A percentile compares a stretch with the other conserved stretches of the same genome.
Conservation (phyloP, 78 protist species). For the Mantamonas sphyraenae region DNA sequence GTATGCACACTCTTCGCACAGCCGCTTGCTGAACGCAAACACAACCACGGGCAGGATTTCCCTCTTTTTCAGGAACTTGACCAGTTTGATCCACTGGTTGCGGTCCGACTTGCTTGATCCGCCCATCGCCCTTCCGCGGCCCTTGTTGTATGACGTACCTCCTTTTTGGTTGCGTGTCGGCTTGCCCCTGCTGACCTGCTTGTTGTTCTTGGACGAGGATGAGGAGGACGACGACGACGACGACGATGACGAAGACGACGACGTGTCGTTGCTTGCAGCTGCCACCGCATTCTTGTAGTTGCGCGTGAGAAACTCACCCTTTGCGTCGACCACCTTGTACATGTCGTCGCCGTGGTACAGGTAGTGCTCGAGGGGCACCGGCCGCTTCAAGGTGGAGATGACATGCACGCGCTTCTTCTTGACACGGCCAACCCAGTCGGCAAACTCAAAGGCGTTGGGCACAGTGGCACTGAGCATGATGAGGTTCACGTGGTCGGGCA, state of each 20-base stretch:
- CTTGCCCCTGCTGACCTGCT: too few species aligned
- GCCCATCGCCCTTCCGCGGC: too few species aligned
- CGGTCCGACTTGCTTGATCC: too few species aligned
- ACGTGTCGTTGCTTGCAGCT: too few species aligned
- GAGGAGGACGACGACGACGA: too few species aligned
- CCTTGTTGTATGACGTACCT: too few species aligned
- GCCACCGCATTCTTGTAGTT: too few species aligned
- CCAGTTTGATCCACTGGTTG: conserved; percentile 53
- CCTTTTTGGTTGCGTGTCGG: too few species aligned
- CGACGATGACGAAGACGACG: too few species aligned
- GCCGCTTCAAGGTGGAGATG: conserved; percentile 72
- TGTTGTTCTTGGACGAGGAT: too few species aligned
- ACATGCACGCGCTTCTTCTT: conserved; percentile 50
- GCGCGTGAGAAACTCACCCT: neutral
- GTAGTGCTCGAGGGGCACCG: conserved; percentile 87
- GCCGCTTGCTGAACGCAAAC: conserved; percentile 69
- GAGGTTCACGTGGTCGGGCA: conserved; percentile 69
- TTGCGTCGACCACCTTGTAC: conserved; percentile 8
- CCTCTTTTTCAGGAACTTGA: conserved; percentile 40
- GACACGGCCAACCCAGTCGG: conserved; percentile 84
- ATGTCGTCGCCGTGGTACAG: conserved; percentile 17
- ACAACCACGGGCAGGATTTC: conserved; percentile 60
- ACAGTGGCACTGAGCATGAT: conserved; percentile 90
- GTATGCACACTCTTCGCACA: conserved; percentile 64
- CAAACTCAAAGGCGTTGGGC: conserved; percentile 85